Evolutionary conservation across 108 stramenopile species (phyloP).

Genomic region (Cyclotella atomus): DNA sequence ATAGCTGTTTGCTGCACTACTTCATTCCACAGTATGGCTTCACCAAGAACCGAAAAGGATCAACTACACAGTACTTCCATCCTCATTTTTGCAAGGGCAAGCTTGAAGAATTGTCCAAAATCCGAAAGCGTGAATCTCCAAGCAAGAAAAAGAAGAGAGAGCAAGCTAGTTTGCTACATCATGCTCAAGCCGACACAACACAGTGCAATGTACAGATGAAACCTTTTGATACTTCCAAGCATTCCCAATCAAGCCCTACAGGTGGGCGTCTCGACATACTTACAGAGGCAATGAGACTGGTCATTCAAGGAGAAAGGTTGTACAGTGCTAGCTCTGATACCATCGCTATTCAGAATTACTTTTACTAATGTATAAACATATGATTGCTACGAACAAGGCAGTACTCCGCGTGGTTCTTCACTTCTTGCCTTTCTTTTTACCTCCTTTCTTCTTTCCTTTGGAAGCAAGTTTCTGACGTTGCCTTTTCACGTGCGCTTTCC

Average conservation of each 20-base stretch:
- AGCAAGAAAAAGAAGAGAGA: constrained; percentile 1
- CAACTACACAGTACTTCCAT: constrained; percentile 77
- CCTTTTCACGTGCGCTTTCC: constrained; percentile 31
- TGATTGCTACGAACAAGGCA: no score
- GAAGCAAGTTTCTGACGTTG: constrained; percentile 7
- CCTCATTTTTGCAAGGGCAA: constrained; percentile 66
- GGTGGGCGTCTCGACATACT: constrained; percentile 1
- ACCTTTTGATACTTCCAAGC: background rate
- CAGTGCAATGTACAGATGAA: background rate
- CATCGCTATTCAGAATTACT: background rate
- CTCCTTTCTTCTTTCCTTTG: constrained; percentile 16
- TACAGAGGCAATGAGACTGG: constrained; percentile 8
- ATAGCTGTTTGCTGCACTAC: no score
- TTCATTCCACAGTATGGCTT: constrained; percentile 93
- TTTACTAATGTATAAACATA: no score
- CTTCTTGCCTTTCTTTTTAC: constrained; percentile 12
- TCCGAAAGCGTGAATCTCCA: constrained; percentile 52
- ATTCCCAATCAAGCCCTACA: background rate
- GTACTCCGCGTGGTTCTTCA: no score
- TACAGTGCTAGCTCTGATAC: background rate
- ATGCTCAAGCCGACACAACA: background rate
- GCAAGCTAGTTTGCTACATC: background rate
- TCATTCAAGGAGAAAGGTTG: background rate
- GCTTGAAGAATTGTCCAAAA: constrained; percentile 56
- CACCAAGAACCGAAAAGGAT: constrained; percentile 77